phyloP scores from a whole-genome alignment of 2,329 filamentous ascomycete species.

The Aspergillus thermomutatus region DNA sequence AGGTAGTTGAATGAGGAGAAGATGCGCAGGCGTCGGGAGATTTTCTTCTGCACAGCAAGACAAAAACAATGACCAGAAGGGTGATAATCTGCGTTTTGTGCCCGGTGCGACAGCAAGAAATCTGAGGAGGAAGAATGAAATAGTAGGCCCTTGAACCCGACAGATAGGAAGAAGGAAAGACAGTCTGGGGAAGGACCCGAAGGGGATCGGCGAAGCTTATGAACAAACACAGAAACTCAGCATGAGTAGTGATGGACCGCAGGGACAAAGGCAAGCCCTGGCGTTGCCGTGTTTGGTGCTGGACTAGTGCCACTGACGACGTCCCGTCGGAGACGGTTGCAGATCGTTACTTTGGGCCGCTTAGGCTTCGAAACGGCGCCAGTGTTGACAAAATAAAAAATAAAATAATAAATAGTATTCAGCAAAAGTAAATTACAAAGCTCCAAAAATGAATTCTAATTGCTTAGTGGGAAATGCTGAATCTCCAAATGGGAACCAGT shows the following conservation, averaged over 20 bases:
- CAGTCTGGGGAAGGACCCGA: slow-evolving; percentile 36
- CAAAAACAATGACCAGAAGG: slow-evolving; percentile 2
- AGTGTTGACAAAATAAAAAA: slow-evolving; percentile 14
- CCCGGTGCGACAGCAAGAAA: slow-evolving; percentile 1
- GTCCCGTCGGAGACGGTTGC: slow-evolving; percentile 37
- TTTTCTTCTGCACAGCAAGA: not conserved
- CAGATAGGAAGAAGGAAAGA: slow-evolving; percentile 20
- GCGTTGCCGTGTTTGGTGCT: slow-evolving; percentile 23
- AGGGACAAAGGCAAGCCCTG: slow-evolving; percentile 28
- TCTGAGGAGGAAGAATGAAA: slow-evolving; percentile 4
- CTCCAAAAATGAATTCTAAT: slow-evolving; percentile 1
- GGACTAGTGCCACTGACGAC: slow-evolving; percentile 40
- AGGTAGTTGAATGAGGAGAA: not conserved
- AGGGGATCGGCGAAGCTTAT: slow-evolving; percentile 46
- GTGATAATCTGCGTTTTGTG: not conserved
- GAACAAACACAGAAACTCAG: slow-evolving; percentile 36
- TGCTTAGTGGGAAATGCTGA: slow-evolving; percentile 9
- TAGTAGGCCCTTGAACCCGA: slow-evolving; percentile 11
- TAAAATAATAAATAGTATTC: slow-evolving; percentile 8
- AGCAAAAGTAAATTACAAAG: slow-evolving; percentile 1
- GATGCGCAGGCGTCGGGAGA: not conserved
- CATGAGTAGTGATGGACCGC: slow-evolving; percentile 22
- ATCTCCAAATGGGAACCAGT: slow-evolving; percentile 31
- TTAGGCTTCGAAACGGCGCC: slow-evolving; percentile 27
- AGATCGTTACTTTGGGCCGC: slow-evolving; percentile 34